These are phyloP conservation scores for Ogataea ganodermae DNA, from an alignment of 805 yeast species.

Conservation along the genomic window DNA sequence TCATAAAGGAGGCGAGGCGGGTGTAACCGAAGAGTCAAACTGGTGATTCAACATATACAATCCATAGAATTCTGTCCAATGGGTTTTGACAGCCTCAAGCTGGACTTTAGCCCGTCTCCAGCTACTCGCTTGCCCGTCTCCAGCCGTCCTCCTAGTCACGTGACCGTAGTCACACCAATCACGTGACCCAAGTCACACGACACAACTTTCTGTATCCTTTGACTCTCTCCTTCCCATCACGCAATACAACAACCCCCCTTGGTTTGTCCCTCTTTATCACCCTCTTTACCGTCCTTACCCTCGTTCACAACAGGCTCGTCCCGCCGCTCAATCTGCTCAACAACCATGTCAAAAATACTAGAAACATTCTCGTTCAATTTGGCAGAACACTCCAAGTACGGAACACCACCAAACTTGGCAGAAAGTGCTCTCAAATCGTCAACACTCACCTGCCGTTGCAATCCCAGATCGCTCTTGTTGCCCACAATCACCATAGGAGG, in stretches of 20 bases:
- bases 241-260: slow-evolving; percentile 20
- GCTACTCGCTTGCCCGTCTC: too few relatives aligned
- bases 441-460: slow-evolving; percentile 56
- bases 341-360: slow-evolving; percentile 59
- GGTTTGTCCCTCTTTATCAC: not conserved
- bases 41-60: too few relatives aligned
- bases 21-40: too few relatives aligned
- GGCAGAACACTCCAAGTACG: slow-evolving; percentile 51
- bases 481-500: slow-evolving; percentile 52
- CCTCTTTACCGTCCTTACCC: slow-evolving; percentile 7
- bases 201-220: too few relatives aligned
- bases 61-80: too few relatives aligned
- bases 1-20: too few relatives aligned
- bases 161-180: not conserved
- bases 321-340: slow-evolving; percentile 55
- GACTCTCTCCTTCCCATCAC: not conserved
- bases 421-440: slow-evolving; percentile 53
- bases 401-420: slow-evolving; percentile 42
- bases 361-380: slow-evolving; percentile 47
- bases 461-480: slow-evolving; percentile 55
- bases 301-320: slow-evolving; percentile 6
- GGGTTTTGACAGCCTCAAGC: too few relatives aligned
- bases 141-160: not conserved
- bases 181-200: not conserved
- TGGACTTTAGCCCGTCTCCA: too few relatives aligned